Percentiles rank a stretch among this genome's conserved stretches.
These are phyloP conservation scores for Mortierella sp. DNA, from an alignment of 371 early-diverging fungal species.

Conservation along the genomic window DNA sequence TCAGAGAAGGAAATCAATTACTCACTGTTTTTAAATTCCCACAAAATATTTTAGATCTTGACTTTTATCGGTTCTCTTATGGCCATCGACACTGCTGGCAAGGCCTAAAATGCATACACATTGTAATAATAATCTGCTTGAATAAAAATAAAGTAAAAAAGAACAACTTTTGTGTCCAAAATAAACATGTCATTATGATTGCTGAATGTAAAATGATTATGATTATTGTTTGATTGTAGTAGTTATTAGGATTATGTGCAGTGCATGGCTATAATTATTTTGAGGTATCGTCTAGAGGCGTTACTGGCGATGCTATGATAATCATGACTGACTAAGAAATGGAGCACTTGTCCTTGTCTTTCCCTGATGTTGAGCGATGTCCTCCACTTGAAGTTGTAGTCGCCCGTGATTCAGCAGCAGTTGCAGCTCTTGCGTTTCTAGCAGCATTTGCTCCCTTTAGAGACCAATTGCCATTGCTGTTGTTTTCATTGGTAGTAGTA, in stretches of 20 bases:
- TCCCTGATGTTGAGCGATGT: slow-evolving; percentile 20
- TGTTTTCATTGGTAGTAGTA: not conserved
- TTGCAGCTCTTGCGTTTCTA: slow-evolving; percentile 29
- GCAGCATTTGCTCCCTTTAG: slow-evolving; percentile 16
- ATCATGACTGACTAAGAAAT: slow-evolving; percentile 23
- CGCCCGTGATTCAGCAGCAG: slow-evolving; percentile 32
- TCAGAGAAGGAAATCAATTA: not conserved
- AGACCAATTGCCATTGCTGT: slow-evolving; percentile 19
- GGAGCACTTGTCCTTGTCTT: slow-evolving; percentile 51
- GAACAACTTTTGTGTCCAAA: not conserved
- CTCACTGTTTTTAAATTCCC: not conserved
- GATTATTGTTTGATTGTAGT: not conserved
- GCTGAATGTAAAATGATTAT: too few species aligned
- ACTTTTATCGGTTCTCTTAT: slow-evolving; percentile 93
- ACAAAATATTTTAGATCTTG: slow-evolving; percentile 69
- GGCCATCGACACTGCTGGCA: slow-evolving; percentile 69
- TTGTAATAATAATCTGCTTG: not conserved
- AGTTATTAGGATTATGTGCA: not conserved
- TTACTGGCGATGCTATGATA: not conserved
- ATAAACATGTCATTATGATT: too few species aligned
- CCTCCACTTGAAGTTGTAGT: slow-evolving; percentile 10
- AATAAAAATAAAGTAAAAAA: slow-evolving; percentile 7
- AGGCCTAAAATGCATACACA: slow-evolving; percentile 16
- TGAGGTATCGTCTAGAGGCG: too few species aligned
- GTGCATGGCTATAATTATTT: not conserved